phyloP scores from a whole-genome alignment of 768 basidiomycete species.

The Chalciporus sphaerocephalus region DNA sequence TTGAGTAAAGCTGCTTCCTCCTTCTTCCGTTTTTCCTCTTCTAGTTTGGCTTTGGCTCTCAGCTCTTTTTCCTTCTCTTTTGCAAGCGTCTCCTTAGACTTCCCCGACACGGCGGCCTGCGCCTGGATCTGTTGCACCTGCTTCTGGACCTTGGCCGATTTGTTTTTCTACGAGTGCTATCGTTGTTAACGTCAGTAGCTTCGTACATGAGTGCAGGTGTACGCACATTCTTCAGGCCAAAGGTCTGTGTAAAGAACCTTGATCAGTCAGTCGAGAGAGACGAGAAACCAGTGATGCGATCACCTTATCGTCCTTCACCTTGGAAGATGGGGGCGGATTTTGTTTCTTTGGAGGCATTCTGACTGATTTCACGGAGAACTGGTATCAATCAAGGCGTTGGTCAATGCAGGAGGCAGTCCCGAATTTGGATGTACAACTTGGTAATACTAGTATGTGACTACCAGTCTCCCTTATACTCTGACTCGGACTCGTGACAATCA shows the following conservation, averaged over 20 bases:
- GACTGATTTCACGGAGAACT: background rate
- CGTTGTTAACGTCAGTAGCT: slow-evolving; percentile 8
- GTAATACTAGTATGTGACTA: too few species aligned
- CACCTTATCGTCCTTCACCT: slow-evolving; percentile 82
- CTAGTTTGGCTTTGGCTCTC: slow-evolving; percentile 67
- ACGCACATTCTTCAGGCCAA: slow-evolving; percentile 84
- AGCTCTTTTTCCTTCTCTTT: slow-evolving; percentile 84
- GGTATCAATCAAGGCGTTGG: background rate
- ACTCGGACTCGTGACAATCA: too few species aligned
- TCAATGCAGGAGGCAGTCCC: background rate
- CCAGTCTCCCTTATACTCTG: too few species aligned
- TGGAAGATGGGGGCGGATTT: slow-evolving; percentile 51
- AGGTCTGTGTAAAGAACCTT: slow-evolving; percentile 53
- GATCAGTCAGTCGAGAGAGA: slow-evolving; percentile 24
- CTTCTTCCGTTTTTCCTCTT: slow-evolving; percentile 79
- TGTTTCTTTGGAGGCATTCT: slow-evolving; percentile 82
- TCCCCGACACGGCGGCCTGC: slow-evolving; percentile 69
- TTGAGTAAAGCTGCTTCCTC: slow-evolving; percentile 83
- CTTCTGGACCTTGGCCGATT: slow-evolving; percentile 88
- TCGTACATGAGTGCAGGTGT: slow-evolving; percentile 1
- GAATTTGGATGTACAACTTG: too few species aligned
- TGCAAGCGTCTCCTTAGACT: slow-evolving; percentile 71
- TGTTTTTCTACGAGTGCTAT: slow-evolving; percentile 68
- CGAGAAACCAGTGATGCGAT: slow-evolving; percentile 17
- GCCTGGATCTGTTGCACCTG: slow-evolving; percentile 77